Conservation (phyloP, 1,284 basidiomycete species). For the Takashimella tepidaria region DNA sequence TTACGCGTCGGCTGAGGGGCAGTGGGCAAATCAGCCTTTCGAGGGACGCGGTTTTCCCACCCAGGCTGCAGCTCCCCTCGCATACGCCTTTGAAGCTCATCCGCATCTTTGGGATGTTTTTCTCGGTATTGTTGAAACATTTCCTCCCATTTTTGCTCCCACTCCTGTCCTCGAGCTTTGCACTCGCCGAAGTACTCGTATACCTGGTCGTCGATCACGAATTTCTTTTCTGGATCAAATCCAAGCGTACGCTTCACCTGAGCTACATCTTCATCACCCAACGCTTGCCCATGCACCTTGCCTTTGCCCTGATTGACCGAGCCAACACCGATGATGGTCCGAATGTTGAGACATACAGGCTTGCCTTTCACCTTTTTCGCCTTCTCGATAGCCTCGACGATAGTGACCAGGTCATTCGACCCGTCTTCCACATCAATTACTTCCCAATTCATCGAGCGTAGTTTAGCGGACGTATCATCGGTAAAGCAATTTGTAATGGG, state of each 20-base stretch:
- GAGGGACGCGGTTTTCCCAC: conserved; percentile 14
- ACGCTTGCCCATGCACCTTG: conserved; percentile 19
- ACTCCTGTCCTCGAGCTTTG: conserved; percentile 9
- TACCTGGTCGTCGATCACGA: conserved; percentile 14
- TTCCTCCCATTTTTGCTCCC: conserved; percentile 19
- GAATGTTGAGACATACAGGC: conserved; percentile 21
- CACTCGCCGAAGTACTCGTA: conserved; percentile 20
- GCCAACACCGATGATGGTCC: conserved; percentile 21
- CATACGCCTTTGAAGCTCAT: conserved; percentile 14
- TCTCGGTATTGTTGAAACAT: conserved; percentile 14
- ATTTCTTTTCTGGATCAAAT: conserved; percentile 18
- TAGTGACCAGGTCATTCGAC: conserved; percentile 19
- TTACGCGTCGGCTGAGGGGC: conserved; percentile 23
- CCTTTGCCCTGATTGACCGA: conserved; percentile 17
- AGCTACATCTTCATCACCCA: conserved; percentile 23
- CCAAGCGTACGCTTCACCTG: conserved; percentile 21
- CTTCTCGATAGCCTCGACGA: conserved; percentile 17
- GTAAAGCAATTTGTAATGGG: conserved; percentile 27
- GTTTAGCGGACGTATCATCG: conserved; percentile 30
- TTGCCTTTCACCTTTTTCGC: conserved; percentile 39
- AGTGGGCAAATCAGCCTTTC: conserved; percentile 13
- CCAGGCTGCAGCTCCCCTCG: conserved; percentile 11
- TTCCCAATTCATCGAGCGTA: conserved; percentile 24
- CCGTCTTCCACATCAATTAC: conserved; percentile 25
- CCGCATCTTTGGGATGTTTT: conserved; percentile 12